Conservation (phyloP, 2,329 filamentous ascomycete genomes). For the Penicillium frequentans region DNA sequence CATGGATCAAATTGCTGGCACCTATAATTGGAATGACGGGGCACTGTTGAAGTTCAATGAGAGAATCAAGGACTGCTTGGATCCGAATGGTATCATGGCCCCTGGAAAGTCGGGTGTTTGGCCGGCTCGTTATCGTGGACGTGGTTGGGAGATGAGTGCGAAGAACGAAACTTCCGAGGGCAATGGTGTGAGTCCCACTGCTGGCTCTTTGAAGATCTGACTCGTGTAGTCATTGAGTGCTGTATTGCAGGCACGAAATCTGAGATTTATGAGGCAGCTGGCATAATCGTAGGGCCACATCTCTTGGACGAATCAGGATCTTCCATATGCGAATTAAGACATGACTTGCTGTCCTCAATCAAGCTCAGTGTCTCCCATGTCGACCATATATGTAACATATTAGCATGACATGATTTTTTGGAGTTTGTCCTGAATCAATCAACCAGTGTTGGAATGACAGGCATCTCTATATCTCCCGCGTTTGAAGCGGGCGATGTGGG, state of each 20-base stretch:
- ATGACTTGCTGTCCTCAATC: background rate
- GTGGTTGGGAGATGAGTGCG: background rate
- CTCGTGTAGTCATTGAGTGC: background rate
- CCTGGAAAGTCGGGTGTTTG: constrained; percentile 17
- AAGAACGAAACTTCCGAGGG: background rate
- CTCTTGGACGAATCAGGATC: background rate
- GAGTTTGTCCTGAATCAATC: background rate
- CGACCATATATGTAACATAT: background rate
- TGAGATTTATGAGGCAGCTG: background rate
- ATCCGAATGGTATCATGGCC: constrained; percentile 18
- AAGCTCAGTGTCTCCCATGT: background rate
- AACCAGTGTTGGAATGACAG: background rate
- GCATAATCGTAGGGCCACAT: background rate
- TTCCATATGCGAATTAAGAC: background rate
- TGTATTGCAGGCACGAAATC: background rate
- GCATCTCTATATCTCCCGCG: background rate
- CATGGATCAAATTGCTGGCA: constrained; percentile 20
- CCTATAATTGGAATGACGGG: constrained; percentile 12
- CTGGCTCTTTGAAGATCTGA: background rate
- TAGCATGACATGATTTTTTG: background rate
- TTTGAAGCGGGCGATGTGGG: background rate
- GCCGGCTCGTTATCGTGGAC: constrained; percentile 12
- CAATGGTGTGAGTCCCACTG: background rate
- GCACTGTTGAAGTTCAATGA: constrained; percentile 12
- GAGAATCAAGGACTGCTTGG: constrained; percentile 13